Base-by-base conservation (phyloP, 192 early-diverging fungal species). In the Podila epicladia region DNA sequence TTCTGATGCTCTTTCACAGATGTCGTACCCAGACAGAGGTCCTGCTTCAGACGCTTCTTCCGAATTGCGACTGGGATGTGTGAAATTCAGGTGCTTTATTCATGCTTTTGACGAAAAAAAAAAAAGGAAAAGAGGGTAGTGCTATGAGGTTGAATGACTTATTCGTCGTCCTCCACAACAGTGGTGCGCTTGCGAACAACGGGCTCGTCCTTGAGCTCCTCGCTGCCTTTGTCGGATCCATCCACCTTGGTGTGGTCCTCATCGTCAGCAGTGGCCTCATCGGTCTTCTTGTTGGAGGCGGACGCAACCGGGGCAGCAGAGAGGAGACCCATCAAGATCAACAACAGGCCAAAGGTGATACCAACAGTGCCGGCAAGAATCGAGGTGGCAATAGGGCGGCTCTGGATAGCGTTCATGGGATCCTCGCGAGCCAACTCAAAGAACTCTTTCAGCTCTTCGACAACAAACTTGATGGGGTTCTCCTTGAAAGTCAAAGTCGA, bases 201-300 rank as follows among this genome's bases (percentile, higher is more conserved):
- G 11, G 53, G 53, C 37, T 33, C 72, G 9, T 78, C 67, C 22
- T 72, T 55, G 62, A 13, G 31, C 6, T 57, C 71, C 19, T 63
- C 51, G 24, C 22, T 38, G 32, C 62, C 26, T 9, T 13, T 12
- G 35, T 64, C 20, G 24, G 53, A 58, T 28, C 59, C 59, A 38
- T 69, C 37, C 26, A 69, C 32, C 59, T 61, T 61, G 28, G 28
- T 35, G 20, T 35, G 53, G 29, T 69, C 67, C 67, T 64, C 50
- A 60, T 76, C 71, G 35, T 76, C 66, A 17, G 69, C 66, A 9
- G 74, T 76, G 37, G 62, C 60, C 51, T 38, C 82, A 24, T 75
- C 73, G 8, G 64, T 71, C 65, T 76, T 83, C 24, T 76, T 76
- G 37, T 66, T 58, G 26, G 53, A 45, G 2, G 60, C 19, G 20